Evolutionary conservation across 176 grass and related monocot genomes (phyloP).

Genomic region (Tillandsia leiboldiana): DNA sequence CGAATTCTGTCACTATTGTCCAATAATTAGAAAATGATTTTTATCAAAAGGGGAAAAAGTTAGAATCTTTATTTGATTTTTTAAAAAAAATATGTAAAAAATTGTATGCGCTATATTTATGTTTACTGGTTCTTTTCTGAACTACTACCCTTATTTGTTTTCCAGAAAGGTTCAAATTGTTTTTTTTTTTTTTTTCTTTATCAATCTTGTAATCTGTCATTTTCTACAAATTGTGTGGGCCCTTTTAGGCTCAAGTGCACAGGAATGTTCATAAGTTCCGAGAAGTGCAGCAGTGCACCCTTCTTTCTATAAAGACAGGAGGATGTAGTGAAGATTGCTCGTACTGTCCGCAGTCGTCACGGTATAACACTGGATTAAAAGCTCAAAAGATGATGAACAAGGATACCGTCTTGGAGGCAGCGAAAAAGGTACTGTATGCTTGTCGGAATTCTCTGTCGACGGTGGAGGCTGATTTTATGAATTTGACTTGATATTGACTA

Average conservation of each 20-base stretch:
- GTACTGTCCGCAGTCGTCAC: conserved; percentile 93
- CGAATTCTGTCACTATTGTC: too few relatives aligned
- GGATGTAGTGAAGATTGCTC: conserved; percentile 99
- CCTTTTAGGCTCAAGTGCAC: conserved; percentile 81
- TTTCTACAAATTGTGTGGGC: neutral
- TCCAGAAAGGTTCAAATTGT: too few relatives aligned
- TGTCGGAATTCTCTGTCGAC: neutral
- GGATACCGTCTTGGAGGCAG: conserved; percentile 77
- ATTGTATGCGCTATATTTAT: too few relatives aligned
- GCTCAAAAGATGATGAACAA: conserved; percentile 91
- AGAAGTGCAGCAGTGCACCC: conserved; percentile 95
- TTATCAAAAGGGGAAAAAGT: too few relatives aligned
- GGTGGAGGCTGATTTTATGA: neutral
- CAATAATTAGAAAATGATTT: too few relatives aligned
- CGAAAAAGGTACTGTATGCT: conserved; percentile 52
- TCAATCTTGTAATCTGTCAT: neutral
- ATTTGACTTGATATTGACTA: neutral
- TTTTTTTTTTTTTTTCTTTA: too few relatives aligned
- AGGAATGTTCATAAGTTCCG: conserved; percentile 81
- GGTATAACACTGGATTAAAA: conserved; percentile 84
- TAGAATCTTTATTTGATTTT: too few relatives aligned
- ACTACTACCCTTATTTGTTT: too few relatives aligned
- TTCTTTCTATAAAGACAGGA: conserved; percentile 97
- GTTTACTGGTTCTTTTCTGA: too few relatives aligned
- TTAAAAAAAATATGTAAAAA: too few relatives aligned